Percentiles rank a stretch among this genome's conserved stretches.
These are phyloP conservation scores for Gonapodya prolifera DNA, from an alignment of 192 early-diverging fungal species.

Conservation along the genomic window DNA sequence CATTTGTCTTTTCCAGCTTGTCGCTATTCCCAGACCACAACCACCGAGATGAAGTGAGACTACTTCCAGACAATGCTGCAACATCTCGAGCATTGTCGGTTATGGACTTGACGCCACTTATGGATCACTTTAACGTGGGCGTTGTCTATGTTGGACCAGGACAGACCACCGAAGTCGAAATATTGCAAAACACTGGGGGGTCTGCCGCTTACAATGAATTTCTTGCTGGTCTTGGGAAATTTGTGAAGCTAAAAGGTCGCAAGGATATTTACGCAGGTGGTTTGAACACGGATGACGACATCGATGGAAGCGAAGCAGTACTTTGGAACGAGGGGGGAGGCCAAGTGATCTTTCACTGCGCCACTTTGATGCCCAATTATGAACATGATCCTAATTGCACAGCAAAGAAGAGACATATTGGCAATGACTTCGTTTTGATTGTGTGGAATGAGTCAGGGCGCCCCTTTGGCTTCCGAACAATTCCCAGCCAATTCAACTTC, in stretches of 20 bases:
- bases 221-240: slow-evolving; percentile 62
- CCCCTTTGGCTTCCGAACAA: slow-evolving; percentile 74
- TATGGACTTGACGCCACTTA: slow-evolving; percentile 75
- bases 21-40: background rate
- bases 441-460: slow-evolving; percentile 84
- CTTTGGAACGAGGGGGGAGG: slow-evolving; percentile 72
- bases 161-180: slow-evolving; percentile 74
- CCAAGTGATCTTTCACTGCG: slow-evolving; percentile 84
- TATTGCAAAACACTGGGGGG: slow-evolving; percentile 74
- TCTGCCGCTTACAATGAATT: slow-evolving; percentile 81
- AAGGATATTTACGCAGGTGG: slow-evolving; percentile 75
- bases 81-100: slow-evolving; percentile 62
- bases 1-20: background rate
- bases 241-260: slow-evolving; percentile 50
- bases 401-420: slow-evolving; percentile 89
- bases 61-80: slow-evolving; percentile 61
- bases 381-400: slow-evolving; percentile 64
- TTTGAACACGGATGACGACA: slow-evolving; percentile 65
- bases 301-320: slow-evolving; percentile 76
- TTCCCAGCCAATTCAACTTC: slow-evolving; percentile 91
- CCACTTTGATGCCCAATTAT: slow-evolving; percentile 86
- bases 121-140: slow-evolving; percentile 90
- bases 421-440: slow-evolving; percentile 92
- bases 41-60: background rate
- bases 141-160: slow-evolving; percentile 80